Evolutionary conservation across 257 asterid species (phyloP).

Genomic region (Solanum ossicruentum): DNA sequence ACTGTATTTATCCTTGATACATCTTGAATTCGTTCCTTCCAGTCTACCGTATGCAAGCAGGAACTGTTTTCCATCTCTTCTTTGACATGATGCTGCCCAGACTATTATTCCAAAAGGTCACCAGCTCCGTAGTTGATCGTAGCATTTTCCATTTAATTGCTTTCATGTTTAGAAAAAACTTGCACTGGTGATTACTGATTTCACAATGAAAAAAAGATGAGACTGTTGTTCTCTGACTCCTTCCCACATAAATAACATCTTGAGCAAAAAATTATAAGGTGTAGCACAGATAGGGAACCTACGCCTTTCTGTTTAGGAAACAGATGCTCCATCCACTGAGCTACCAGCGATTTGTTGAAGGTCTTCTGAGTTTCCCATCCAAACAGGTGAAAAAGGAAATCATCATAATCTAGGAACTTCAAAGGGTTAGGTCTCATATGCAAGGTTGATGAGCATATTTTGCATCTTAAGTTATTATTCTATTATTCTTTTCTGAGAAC

Average conservation of each 20-base stretch:
- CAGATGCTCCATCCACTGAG: constrained; percentile 99
- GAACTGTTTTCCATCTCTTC: neutral
- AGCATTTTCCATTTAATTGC: neutral
- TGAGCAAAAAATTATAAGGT: neutral
- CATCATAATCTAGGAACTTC: neutral
- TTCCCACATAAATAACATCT: neutral
- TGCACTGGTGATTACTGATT: neutral
- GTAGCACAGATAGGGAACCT: constrained; percentile 91
- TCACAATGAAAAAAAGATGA: neutral
- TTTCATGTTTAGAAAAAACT: neutral
- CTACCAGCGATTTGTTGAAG: constrained; percentile 62
- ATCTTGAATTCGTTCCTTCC: neutral
- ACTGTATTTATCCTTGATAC: neutral
- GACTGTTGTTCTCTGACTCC: neutral
- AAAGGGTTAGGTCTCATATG: neutral
- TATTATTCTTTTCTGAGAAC: neutral
- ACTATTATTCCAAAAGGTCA: neutral
- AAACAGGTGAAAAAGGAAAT: neutral
- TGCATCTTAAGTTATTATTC: neutral
- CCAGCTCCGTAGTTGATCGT: neutral
- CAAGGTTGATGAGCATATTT: neutral
- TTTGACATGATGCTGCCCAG: neutral
- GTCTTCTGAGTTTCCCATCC: neutral
- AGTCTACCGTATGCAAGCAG: neutral
- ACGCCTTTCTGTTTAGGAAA: constrained; percentile 96